Base-by-base conservation (phyloP, 192 early-diverging fungal species). In the Linnemannia hyalina region DNA sequence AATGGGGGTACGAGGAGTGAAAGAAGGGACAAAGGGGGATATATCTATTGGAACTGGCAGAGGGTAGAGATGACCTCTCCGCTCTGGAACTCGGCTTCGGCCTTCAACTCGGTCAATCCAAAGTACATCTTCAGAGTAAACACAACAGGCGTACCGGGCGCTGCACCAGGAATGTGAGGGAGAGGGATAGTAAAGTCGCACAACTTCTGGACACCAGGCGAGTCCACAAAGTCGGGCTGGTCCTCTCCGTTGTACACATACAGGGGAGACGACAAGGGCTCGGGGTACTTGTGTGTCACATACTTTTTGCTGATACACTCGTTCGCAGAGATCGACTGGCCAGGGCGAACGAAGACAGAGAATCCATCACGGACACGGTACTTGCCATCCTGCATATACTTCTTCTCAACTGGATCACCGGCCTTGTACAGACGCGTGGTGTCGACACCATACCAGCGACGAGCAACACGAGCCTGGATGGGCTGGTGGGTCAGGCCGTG, bases 251-350 rank as follows among this genome's bases (percentile, higher is more conserved):
- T 85, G 40, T 80, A 85, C 32, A 85, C 83, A 65, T 80, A 85
- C 1, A 85, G 70, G 9, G 83, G 83, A 9, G 83, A 85, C 0
- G 83, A 85, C 46, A 85, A 40, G 18, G 83, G 83, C 36, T 85
- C 83, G 16, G 83, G 83, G 83, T 85, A 85, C 75, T 85, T 85
- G 83, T 85, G 83, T 0, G 83, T 92, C 35, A 92, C 85, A 60
- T 90, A 92, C 74, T 92, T 92, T 85, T 92, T 92, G 73, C 88
- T 89, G 41, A 92, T 87, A 40, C 88, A 89, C 46, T 92, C 90
- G 73, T 92, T 88, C 29, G 89, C 90, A 63, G 90, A 84, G 57
- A 92, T 88, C 10, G 88, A 83, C 49, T 85, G 83, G 8, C 83
- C 83, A 36, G 83, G 83, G 22, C 83, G 83, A 11, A 85, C 83